Evolutionary conservation across 2,329 filamentous ascomycete genomes (phyloP).

Genomic region (Clonostachys rhizophaga): DNA sequence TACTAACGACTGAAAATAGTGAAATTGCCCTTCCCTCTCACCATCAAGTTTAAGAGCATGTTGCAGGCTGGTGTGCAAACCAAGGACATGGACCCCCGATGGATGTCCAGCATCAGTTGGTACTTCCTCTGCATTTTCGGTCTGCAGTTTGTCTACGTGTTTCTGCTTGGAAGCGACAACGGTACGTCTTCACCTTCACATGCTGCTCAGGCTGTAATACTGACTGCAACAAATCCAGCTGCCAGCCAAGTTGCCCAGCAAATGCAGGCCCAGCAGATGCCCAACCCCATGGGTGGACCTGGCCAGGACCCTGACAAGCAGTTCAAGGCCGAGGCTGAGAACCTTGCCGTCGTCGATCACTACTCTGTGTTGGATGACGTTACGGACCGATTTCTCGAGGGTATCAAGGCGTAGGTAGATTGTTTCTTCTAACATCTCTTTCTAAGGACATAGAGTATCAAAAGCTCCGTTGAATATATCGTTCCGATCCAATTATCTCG

Average conservation of each 20-base stretch:
- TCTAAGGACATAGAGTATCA: slow-evolving; percentile 1
- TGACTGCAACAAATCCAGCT: slow-evolving; percentile 41
- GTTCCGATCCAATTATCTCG: no score
- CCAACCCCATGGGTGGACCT: slow-evolving; percentile 69
- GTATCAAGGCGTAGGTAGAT: slow-evolving; percentile 26
- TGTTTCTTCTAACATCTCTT: not conserved
- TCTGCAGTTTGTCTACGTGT: slow-evolving; percentile 94
- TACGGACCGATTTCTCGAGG: slow-evolving; percentile 73
- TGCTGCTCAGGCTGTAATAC: slow-evolving; percentile 5
- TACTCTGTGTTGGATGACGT: slow-evolving; percentile 86
- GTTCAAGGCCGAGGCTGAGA: slow-evolving; percentile 89
- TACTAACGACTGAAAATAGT: slow-evolving; percentile 38
- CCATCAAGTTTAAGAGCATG: slow-evolving; percentile 99
- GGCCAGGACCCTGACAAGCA: slow-evolving; percentile 95
- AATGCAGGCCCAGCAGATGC: slow-evolving; percentile 58
- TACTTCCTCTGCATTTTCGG: slow-evolving; percentile 98
- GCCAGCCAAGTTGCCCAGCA: slow-evolving; percentile 90
- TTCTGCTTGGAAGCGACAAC: slow-evolving; percentile 93
- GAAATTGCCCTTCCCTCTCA: slow-evolving; percentile 95
- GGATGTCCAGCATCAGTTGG: slow-evolving; percentile 98
- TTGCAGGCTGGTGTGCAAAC: slow-evolving; percentile 95
- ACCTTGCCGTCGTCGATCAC: slow-evolving; percentile 91
- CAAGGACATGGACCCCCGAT: slow-evolving; percentile 91
- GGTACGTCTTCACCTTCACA: slow-evolving; percentile 43
- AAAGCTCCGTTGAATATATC: not conserved